Conservation (phyloP, 208 protist species). For the Trypanosoma melophagium region DNA sequence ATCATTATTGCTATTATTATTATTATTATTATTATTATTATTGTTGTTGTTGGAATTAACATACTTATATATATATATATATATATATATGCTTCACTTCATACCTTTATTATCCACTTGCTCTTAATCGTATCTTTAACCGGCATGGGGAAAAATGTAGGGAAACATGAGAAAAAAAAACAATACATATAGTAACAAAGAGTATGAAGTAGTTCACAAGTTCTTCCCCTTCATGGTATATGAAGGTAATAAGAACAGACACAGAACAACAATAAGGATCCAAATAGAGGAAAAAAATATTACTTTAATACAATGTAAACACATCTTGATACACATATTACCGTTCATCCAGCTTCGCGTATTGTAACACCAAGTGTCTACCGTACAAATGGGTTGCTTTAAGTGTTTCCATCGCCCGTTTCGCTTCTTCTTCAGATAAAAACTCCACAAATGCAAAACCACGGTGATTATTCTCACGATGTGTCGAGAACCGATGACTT, state of each 20-base stretch:
- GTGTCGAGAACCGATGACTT: slow-evolving; percentile 70
- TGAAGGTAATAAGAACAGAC: slow-evolving; percentile 17
- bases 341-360: slow-evolving; percentile 89
- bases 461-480: slow-evolving; percentile 89
- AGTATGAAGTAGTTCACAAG: too few species aligned
- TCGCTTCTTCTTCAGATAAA: slow-evolving; percentile 93
- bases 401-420: slow-evolving; percentile 91
- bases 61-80: slow-evolving; percentile 18
- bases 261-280: slow-evolving; percentile 12
- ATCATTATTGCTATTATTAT: not conserved
- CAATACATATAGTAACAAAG: too few species aligned
- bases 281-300: slow-evolving; percentile 5
- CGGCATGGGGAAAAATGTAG: too few species aligned
- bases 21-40: not conserved
- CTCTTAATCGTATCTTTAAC: too few species aligned
- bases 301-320: too few species aligned
- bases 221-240: too few species aligned
- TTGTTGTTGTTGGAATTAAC: not conserved
- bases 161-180: slow-evolving; percentile 17
- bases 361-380: slow-evolving; percentile 96
- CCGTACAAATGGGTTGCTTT: slow-evolving; percentile 97
- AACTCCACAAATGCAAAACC: slow-evolving; percentile 99
- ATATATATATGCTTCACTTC: slow-evolving; percentile 7
- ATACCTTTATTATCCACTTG: too few species aligned
- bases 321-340: too few species aligned